Base-by-base conservation (phyloP, 768 basidiomycete genomes). In the Heimioporus sp. region DNA sequence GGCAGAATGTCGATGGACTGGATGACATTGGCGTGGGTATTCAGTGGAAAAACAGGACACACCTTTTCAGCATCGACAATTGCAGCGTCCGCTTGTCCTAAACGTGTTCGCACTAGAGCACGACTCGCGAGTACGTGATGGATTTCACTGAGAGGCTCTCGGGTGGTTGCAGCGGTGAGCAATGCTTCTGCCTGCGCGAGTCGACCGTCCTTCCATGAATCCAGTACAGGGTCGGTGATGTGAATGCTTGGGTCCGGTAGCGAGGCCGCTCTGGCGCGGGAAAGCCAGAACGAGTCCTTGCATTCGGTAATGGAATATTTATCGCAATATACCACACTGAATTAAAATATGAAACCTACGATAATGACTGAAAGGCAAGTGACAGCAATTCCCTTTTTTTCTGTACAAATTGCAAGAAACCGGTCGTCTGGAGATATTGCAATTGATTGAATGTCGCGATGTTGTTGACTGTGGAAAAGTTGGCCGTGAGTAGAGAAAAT, bases 61-160 rank as follows among this genome's bases (percentile, higher is more conserved):
- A 59, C 59, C 41, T 44, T 5, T 16, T 55, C 20, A 0, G 56
- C 58, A 20, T 59, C 49, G 0, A 3, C 3, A 5, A 51, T 35
- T 0, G 58, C 58, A n/a, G 10, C 13, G 5, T 49, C 44, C 58
- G 49, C 51, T 3, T 37, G 16, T 21, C 15, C 2, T 13, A 57
- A 32, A 6, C 37, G 58, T 11, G 52, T 19, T 5, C 38, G 17
- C 2, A 57, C n/a, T 19, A 59, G 43, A 1, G 55, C 52, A 38
- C 49, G 21, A 28, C 34, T 38, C 6, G 56, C 52, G 10, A 59
- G 28, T 3, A 15, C 37, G 35, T 49, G 32, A 31, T 46, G 42
- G 15, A 12, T 28, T 9, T 17, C 2, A 20, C n/a, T n/a, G n/a
- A n/a, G n/a, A n/a, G n/a, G n/a, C n/a, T n/a, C n/a, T n/a, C n/a